Base-by-base conservation (phyloP, 495 filamentous ascomycete species). In the Podospora conica region DNA sequence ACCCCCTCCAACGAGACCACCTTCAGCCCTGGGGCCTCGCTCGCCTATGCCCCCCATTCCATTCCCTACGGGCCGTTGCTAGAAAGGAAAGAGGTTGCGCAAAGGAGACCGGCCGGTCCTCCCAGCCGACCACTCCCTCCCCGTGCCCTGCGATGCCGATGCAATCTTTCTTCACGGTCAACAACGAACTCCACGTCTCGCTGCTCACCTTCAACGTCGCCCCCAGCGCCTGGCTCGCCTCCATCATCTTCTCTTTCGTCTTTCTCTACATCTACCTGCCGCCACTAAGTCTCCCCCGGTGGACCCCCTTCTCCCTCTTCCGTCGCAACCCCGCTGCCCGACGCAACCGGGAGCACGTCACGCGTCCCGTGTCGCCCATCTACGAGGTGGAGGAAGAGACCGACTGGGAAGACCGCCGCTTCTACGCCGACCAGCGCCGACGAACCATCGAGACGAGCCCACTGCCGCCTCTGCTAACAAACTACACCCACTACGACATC, bases 151-250 rank as follows among this genome's bases (percentile, higher is more conserved):
- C 53, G 48, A 54, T 63, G 48, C 73, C 74, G 73, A 81, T 83
- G 81, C 74, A 72, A 70, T 79, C 80, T 21, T 73, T 83, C 69
- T 72, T 86, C 67, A 81, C 80, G 31, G 76, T 86, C 66, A 77
- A 85, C 71, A 85, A 81, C 77, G 53, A 63, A 55, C 24, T 63
- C 8, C 77, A 83, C 75, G 77, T 83, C 68, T 78, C 82, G 55
- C 76, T 86, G 55, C 65, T 86, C 64, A 83, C 81, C 71, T 71
- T 86, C 58, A 77, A 76, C 64, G 80, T 86, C 72, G 81, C 82
- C 27, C 83, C 83, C 15, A 80, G 80, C 70, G 80, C 83, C 63
- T 83, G 80, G 69, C 70, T 87, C 67, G 79, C 74, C 23, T 73
- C 76, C 53, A 77, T 87, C 66, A 69, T 84, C 62, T 73, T 86